A percentile compares a stretch with the other conserved stretches of the same genome.
These are phyloP conservation scores for Chaetothyriales sp. DNA, from an alignment of 2,329 filamentous ascomycete species.

Conservation along the genomic window DNA sequence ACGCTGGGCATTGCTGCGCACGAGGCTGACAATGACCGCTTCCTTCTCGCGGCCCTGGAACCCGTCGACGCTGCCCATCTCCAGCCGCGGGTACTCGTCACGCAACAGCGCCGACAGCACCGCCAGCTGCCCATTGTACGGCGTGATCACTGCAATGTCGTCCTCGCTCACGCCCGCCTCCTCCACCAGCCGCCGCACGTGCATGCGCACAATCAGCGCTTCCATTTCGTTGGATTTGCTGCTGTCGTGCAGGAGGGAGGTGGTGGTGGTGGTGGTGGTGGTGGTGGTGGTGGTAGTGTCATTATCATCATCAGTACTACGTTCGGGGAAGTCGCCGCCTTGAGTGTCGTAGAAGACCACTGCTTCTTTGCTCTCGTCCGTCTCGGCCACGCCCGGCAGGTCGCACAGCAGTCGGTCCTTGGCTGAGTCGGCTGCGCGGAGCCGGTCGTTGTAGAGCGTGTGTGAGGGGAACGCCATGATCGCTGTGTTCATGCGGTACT, in stretches of 20 bases:
- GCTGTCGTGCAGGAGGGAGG: constrained; percentile 42
- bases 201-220: constrained; percentile 60
- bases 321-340: constrained; percentile 80
- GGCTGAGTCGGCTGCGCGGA: constrained; percentile 68
- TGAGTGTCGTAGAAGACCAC: constrained; percentile 93
- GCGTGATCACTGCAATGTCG: constrained; percentile 86
- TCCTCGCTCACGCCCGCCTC: constrained; percentile 59
- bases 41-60: constrained; percentile 98
- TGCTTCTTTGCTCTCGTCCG: constrained; percentile 74
- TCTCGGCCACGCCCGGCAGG: constrained; percentile 56
- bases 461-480: constrained; percentile 93
- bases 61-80: constrained; percentile 91
- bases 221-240: constrained; percentile 92
- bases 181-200: constrained; percentile 60
- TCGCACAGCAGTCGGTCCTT: constrained; percentile 59
- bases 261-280: constrained; percentile 7
- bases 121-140: constrained; percentile 87
- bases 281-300: too few species aligned
- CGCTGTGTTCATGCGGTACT: constrained; percentile 93
- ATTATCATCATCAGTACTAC: too few species aligned
- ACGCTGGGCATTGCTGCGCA: constrained; percentile 70
- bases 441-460: constrained; percentile 67
- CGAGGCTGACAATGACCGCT: constrained; percentile 82
- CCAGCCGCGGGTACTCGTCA: constrained; percentile 66
- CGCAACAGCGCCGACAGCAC: constrained; percentile 62